Conservation (phyloP, 306 rosid species). For the Arachis stenosperma region DNA sequence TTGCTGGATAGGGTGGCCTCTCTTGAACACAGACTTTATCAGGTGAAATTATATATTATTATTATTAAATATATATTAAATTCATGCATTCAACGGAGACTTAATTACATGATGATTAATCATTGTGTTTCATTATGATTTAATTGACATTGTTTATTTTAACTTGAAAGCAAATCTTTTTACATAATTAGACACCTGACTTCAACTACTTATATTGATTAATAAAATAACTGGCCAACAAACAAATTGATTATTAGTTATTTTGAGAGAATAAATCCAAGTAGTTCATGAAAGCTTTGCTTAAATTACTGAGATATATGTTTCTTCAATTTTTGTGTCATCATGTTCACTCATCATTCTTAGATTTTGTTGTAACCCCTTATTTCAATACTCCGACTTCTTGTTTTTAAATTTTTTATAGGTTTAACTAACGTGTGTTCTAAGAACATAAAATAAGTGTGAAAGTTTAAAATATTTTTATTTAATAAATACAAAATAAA, state of each 20-base stretch:
- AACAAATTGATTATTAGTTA: background rate
- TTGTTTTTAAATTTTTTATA: too few relatives aligned
- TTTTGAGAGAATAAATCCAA: constrained; percentile 22
- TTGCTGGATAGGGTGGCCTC: constrained; percentile 72
- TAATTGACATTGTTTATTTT: background rate
- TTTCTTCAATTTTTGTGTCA: background rate
- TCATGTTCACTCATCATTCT: too few relatives aligned
- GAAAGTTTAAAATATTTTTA: too few relatives aligned
- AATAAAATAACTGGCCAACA: constrained; percentile 8
- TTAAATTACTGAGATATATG: constrained; percentile 3
- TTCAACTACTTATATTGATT: background rate
- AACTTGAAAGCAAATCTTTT: constrained; percentile 4
- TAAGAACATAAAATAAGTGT: too few relatives aligned
- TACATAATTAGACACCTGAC: constrained; percentile 18
- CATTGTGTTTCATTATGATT: background rate
- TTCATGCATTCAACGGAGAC: background rate
- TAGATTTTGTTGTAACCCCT: too few relatives aligned
- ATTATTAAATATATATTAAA: too few relatives aligned
- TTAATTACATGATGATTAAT: background rate
- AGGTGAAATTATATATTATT: constrained; percentile 43
- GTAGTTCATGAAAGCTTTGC: constrained; percentile 9
- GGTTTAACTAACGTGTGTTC: too few relatives aligned
- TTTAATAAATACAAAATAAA: too few relatives aligned
- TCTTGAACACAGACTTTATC: constrained; percentile 70
- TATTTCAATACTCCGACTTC: too few relatives aligned